Evolutionary conservation across 140 eudicot species (phyloP).

Genomic region (Cichorium intybus): DNA sequence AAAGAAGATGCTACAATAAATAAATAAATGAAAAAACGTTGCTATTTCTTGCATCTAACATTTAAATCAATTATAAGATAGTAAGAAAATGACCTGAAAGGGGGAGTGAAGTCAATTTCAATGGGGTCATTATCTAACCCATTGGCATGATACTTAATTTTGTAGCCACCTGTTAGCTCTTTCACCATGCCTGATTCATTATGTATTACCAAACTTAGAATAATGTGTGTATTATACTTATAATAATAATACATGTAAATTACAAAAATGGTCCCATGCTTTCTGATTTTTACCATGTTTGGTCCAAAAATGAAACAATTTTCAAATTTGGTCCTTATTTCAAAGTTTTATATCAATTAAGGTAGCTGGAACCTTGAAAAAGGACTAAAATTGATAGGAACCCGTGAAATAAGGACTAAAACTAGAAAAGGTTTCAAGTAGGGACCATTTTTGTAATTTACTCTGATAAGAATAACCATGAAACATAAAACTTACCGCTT

Average conservation of each 20-base stretch:
- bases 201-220: neutral
- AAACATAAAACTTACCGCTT: constrained; percentile 56
- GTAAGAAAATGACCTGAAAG: constrained; percentile 62
- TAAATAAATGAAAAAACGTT: no score
- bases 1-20: neutral
- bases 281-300: neutral
- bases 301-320: neutral
- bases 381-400: neutral
- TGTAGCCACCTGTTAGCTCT: constrained; percentile 90
- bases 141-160: constrained; percentile 77
- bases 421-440: neutral
- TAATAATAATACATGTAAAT: neutral
- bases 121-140: constrained; percentile 73
- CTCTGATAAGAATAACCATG: neutral
- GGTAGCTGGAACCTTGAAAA: no score
- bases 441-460: neutral
- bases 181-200: constrained; percentile 76
- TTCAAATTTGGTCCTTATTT: neutral
- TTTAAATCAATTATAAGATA: neutral
- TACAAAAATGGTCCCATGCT: neutral
- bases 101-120: constrained; percentile 91
- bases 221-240: neutral
- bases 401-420: neutral
- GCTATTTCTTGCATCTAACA: neutral
- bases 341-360: no score